Base-by-base conservation (phyloP, 148 eudicot species). In the Selenicereus undatus region DNA sequence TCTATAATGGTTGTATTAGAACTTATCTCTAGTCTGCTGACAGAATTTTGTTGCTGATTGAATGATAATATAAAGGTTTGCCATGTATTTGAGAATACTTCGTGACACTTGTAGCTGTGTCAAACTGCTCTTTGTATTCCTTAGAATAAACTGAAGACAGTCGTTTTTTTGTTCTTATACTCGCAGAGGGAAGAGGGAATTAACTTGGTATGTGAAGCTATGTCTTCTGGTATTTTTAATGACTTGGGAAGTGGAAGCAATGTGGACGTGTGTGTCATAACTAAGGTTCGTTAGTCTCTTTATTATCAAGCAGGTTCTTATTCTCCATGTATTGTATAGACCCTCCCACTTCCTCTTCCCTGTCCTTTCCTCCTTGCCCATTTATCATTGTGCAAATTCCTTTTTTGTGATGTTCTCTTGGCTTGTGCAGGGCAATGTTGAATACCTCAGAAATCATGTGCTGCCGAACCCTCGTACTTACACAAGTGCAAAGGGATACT, bases 211-310 rank as follows among this genome's bases (percentile, higher is more conserved):
- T 58, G 86, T 20, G 92, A 95, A 76, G 97, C 99, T 72, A 93
- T 95, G 26, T 86, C 91, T 81, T 90, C 97, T 74, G 99, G 99
- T 32, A 93, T 95, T 69, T 95, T 93, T 73, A 93, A 95, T 81
- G 97, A 95, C 82, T 74, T 95, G 88, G 98, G 98, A 86, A 95
- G 98, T 90, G 98, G 97, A 82, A 93, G 96, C 90, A 92, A 94
- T 83, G 96, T 95, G 14, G 99, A 95, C 73, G 86, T 93, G 42
- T 93, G 99, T 64, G 97, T 92, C 74, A 93, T 95, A 77, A 90
- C 94, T 18, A 93, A 95, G 97, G 98, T 93, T 54, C 60, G 88
- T 80, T 79, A 18, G 4, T 78, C 51, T 12, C 21, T 66, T 50
- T 73, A 42, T 70, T 64, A 30, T 39, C 24, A 22, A 69, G 24